Conservation (phyloP, 192 early-diverging fungal species). For the Coemansia sp. region DNA sequence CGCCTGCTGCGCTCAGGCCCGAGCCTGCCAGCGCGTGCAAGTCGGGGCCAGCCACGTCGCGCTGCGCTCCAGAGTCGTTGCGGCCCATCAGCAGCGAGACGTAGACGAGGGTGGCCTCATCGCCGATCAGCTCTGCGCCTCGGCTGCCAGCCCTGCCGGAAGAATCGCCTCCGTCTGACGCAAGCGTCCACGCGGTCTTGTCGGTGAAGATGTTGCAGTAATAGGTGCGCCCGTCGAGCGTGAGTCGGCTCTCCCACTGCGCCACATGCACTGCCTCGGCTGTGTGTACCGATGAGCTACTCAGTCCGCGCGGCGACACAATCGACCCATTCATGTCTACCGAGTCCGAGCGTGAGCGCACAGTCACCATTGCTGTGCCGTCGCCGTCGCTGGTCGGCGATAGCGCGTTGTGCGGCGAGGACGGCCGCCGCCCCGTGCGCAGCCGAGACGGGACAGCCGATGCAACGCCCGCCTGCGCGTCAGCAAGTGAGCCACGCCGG, state of each 20-base stretch:
- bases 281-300: background rate
- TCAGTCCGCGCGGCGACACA: constrained; percentile 20
- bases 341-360: constrained; percentile 28
- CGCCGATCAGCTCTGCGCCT: constrained; percentile 50
- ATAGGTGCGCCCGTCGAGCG: constrained; percentile 62
- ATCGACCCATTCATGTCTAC: constrained; percentile 18
- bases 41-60: background rate
- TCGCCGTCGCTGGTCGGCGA: constrained; percentile 1
- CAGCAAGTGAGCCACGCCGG: constrained; percentile 58
- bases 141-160: constrained; percentile 20
- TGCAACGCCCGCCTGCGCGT: constrained; percentile 57
- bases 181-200: constrained; percentile 61
- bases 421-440: constrained; percentile 47
- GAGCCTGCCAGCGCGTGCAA: background rate
- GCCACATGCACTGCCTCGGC: constrained; percentile 29
- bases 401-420: constrained; percentile 31
- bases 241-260: constrained; percentile 66
- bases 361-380: constrained; percentile 4
- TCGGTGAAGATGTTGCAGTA: constrained; percentile 75
- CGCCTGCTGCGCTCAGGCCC: constrained; percentile 26
- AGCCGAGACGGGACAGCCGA: constrained; percentile 59
- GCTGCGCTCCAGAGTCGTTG: constrained; percentile 2
- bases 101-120: constrained; percentile 46
- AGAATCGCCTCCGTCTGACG: constrained; percentile 44
- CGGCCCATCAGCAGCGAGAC: constrained; percentile 41